These are phyloP conservation scores for Canna indica DNA, from an alignment of 176 grass and related monocot genomes.

Conservation along the genomic window DNA sequence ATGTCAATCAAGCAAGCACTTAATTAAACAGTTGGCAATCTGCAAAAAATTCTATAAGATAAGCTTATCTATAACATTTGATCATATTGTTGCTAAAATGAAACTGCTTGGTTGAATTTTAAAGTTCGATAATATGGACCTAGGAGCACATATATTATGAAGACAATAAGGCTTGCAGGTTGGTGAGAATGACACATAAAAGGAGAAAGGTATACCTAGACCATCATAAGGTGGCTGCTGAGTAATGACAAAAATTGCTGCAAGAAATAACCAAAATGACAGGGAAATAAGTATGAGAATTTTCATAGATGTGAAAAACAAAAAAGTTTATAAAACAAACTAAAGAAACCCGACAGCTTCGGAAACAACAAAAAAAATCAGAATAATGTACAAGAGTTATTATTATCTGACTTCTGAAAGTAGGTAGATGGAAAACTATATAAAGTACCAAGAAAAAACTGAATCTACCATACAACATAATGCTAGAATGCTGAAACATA, in stretches of 20 bases:
- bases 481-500: no score
- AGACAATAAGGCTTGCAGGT: no score
- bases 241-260: conserved; percentile 81
- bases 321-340: no score
- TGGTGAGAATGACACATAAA: no score
- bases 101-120: not conserved
- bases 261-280: conserved; percentile 27
- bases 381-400: not conserved
- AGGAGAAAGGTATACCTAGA: no score
- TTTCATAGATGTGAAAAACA: conserved; percentile 7
- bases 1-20: not conserved
- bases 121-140: not conserved
- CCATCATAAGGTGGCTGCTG: conserved; percentile 74
- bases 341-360: not conserved
- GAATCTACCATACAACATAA: not conserved
- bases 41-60: not conserved
- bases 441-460: no score
- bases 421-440: no score
- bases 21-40: not conserved
- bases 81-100: not conserved
- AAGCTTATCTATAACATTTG: not conserved
- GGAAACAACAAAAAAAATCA: not conserved
- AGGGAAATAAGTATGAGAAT: conserved; percentile 13
- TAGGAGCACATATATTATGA: not conserved
- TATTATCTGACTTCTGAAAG: no score